A percentile compares a stretch with the other conserved stretches of the same genome.
phyloP scores from a whole-genome alignment of 192 early-diverging fungal species.

The Coemansia sp. region DNA sequence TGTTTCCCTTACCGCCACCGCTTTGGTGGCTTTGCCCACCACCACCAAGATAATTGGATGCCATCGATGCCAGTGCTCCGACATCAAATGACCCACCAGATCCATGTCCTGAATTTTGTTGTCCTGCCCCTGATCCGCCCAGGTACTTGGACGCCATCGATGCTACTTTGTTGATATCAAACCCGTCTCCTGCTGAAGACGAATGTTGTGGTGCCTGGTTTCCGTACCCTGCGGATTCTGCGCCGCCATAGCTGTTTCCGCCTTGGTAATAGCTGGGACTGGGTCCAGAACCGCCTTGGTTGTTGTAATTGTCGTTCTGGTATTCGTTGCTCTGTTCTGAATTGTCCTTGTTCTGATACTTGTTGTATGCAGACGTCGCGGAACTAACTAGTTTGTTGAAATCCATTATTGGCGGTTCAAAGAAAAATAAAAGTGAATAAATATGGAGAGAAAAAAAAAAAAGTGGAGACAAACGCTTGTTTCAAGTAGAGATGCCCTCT shows the following conservation, averaged over 20 bases:
- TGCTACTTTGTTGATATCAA: conserved; percentile 29
- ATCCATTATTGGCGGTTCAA: conserved; percentile 16
- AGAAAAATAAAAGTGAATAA: background rate
- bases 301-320: conserved; percentile 1
- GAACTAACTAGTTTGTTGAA: conserved; percentile 32
- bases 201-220: background rate
- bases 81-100: conserved; percentile 29
- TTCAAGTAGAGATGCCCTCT: background rate
- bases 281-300: background rate
- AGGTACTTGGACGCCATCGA: conserved; percentile 32
- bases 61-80: conserved; percentile 19
- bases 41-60: conserved; percentile 28
- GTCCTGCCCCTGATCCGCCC: conserved; percentile 1
- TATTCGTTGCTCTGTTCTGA: background rate
- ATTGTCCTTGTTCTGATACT: conserved; percentile 21
- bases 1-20: conserved; percentile 11
- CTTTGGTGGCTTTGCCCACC: background rate
- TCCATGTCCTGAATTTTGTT: background rate
- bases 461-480: background rate
- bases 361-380: conserved; percentile 28
- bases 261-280: background rate
- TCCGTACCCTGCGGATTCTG: background rate
- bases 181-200: background rate
- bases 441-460: background rate
- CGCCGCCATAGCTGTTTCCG: background rate